phyloP scores from a whole-genome alignment of 148 eudicot genomes.

The Persicaria maculosa region DNA sequence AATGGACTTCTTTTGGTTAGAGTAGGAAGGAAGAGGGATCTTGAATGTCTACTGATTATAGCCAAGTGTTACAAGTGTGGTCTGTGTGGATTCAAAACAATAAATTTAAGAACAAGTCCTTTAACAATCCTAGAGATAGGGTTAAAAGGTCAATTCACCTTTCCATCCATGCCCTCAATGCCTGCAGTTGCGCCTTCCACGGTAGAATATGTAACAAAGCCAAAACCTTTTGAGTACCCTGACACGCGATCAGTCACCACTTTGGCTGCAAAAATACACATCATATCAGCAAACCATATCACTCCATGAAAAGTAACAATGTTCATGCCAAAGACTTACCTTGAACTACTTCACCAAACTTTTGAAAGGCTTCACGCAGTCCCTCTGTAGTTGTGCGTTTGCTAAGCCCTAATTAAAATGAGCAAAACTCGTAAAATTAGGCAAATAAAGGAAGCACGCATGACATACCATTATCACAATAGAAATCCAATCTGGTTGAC shows the following conservation, averaged over 20 bases:
- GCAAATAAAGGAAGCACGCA: background rate
- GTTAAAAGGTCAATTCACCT: constrained; percentile 32
- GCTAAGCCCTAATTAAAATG: constrained; percentile 43
- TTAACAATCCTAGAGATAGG: background rate
- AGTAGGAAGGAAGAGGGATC: background rate
- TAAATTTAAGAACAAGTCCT: background rate
- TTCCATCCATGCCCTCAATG: constrained; percentile 78
- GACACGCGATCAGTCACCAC: constrained; percentile 80
- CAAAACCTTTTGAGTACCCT: constrained; percentile 79
- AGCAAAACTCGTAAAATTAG: background rate
- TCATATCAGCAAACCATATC: constrained; percentile 8
- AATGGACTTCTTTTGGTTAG: background rate
- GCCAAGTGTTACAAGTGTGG: too few species aligned
- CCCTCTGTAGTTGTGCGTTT: constrained; percentile 67
- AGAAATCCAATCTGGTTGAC: background rate
- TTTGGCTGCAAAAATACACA: constrained; percentile 50
- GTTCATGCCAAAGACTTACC: constrained; percentile 22
- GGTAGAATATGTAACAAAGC: constrained; percentile 71
- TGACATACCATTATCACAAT: background rate
- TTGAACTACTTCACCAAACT: constrained; percentile 55
- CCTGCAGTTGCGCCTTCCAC: constrained; percentile 66
- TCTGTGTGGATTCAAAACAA: too few species aligned
- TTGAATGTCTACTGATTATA: too few species aligned
- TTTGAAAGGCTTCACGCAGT: constrained; percentile 41
- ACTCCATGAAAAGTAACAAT: background rate